phyloP scores from a whole-genome alignment of 1,284 basidiomycete species.

The Pholiota adiposa region DNA sequence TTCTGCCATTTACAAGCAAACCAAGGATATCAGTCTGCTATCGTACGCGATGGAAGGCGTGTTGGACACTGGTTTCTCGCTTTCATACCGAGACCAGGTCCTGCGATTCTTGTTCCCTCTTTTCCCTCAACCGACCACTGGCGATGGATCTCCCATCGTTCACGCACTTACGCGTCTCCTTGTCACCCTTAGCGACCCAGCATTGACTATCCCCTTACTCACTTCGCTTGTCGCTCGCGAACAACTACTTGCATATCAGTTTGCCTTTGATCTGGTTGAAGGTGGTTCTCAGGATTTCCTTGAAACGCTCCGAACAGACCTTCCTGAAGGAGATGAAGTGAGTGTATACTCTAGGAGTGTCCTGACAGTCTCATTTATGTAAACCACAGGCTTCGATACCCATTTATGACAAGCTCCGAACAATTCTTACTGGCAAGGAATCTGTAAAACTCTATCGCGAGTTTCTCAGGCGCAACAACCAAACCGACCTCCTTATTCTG shows the following conservation, averaged over 20 bases:
- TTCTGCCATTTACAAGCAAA: constrained; percentile 73
- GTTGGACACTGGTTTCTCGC: constrained; percentile 80
- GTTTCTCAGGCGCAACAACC: constrained; percentile 93
- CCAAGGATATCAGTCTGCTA: constrained; percentile 76
- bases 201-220: constrained; percentile 74
- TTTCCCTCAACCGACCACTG: constrained; percentile 71
- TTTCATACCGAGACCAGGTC: constrained; percentile 84
- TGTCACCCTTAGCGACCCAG: constrained; percentile 82
- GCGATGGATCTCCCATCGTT: constrained; percentile 74
- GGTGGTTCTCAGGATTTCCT: constrained; percentile 93
- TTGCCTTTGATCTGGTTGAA: constrained; percentile 93
- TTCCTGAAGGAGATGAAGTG: constrained; percentile 71
- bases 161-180: constrained; percentile 85
- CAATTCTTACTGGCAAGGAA: constrained; percentile 87
- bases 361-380: not conserved
- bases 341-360: constrained; percentile 24
- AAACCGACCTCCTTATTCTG: constrained; percentile 87
- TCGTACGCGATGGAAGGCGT: constrained; percentile 92
- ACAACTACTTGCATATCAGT: constrained; percentile 85
- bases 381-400: constrained; percentile 55
- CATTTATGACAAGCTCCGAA: constrained; percentile 73
- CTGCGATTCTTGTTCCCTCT: constrained; percentile 85
- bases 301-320: constrained; percentile 66
- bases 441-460: constrained; percentile 92
- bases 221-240: constrained; percentile 73